Base-by-base conservation (phyloP, 768 basidiomycete species). In the Exsudoporus frostii region DNA sequence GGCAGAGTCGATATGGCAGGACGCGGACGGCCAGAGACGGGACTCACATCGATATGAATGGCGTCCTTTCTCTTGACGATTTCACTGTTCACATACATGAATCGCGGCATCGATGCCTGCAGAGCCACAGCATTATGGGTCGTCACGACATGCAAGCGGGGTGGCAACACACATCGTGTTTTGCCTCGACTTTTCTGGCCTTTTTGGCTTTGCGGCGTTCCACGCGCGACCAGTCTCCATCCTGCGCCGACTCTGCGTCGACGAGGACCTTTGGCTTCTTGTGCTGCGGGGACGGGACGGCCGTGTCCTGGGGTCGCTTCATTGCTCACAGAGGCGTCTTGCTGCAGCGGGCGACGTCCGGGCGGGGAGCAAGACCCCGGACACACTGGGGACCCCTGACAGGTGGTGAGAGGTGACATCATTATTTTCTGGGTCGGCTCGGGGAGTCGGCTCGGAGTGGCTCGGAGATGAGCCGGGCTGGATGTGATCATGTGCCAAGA, bases 1-100 rank as follows among this genome's bases (percentile, higher is more conserved):
- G 64, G 36, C 6, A 30, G 34, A 25, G 49, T 7, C 53, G 25
- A 27, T 14, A 24, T 7, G 15, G 10, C 6, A 17, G 2, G 20
- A 33, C 45, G 15, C 4, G 20, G 7, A 24, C 9, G 14, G 3
- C 3, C 6, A 5, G 19, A 30, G 29, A 8, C 7, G 1, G 7
- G 32, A 36, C 86, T 54, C 60, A 94, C 94, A 50, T 86, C 86
- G 54, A 95, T 84, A n/a, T 84, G 82, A 49, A 95, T 79, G 36
- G 90, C 85, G 59, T 86, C 79, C 33, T 80, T 83, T 50, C 89
- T 73, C 66, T 81, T 87, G 42, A 78, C 61, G 53, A 95, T 94
- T 56, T 92, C 91, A 14, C 74, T 72, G 59, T 84, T 88, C 33
- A 83, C 81, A 59, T 93, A 96, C 78, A 92, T 83, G 69, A 96